A percentile compares a stretch with the other conserved stretches of the same genome.
Conservation (phyloP, 2,329 filamentous ascomycete genomes). For the Rhynchosporium graminicola region DNA sequence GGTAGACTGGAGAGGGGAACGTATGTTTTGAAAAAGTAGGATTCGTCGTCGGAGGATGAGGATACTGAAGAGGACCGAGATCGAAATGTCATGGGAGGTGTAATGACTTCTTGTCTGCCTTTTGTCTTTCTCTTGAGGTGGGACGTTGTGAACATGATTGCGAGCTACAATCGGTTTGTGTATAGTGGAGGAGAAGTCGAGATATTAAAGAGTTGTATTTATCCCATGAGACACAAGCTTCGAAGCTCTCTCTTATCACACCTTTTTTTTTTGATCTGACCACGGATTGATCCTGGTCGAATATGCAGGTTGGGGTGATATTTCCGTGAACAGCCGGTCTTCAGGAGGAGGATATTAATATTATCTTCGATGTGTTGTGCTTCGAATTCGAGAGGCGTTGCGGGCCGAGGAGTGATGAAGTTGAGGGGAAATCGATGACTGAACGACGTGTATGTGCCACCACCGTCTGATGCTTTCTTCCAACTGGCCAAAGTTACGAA, state of each 20-base stretch:
- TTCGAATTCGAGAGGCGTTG: slow-evolving; percentile 9
- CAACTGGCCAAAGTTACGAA: background rate
- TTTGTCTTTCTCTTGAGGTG: slow-evolving; percentile 28
- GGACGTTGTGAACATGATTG: slow-evolving; percentile 21
- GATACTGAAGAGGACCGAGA: slow-evolving; percentile 34
- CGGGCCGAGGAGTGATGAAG: slow-evolving; percentile 8
- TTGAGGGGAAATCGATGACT: background rate
- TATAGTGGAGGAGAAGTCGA: slow-evolving; percentile 7
- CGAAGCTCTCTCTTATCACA: background rate
- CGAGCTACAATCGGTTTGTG: slow-evolving; percentile 7
- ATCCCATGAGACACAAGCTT: slow-evolving; percentile 1
- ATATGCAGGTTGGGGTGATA: slow-evolving; percentile 1
- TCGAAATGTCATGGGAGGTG: slow-evolving; percentile 32
- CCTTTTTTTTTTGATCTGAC: background rate
- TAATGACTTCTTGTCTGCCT: slow-evolving; percentile 27
- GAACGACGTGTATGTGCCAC: slow-evolving; percentile 15
- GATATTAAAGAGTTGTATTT: slow-evolving; percentile 10
- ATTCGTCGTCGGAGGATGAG: slow-evolving; percentile 48
- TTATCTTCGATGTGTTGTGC: background rate
- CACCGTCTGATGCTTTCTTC: background rate
- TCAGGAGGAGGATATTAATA: background rate
- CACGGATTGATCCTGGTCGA: background rate
- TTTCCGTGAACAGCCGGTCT: background rate
- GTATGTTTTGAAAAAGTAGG: slow-evolving; percentile 59
- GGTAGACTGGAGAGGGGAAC: slow-evolving; percentile 67